Evolutionary conservation across 2,329 filamentous ascomycete species (phyloP).

Genomic region (Fusarium albosuccineum): DNA sequence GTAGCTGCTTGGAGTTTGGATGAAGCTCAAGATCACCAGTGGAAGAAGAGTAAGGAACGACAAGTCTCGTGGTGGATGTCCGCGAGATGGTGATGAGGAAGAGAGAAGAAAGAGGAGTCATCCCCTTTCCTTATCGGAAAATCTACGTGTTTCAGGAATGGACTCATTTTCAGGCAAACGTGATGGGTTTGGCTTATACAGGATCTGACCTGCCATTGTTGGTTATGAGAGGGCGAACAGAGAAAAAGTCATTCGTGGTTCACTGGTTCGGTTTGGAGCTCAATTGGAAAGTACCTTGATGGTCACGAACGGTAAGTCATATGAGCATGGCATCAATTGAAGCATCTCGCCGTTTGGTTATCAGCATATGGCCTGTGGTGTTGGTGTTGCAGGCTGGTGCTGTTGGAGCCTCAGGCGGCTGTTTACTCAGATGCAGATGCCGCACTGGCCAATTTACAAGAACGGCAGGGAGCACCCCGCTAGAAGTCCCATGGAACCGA

Average conservation of each 20-base stretch:
- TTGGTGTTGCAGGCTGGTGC: background rate
- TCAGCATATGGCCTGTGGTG: background rate
- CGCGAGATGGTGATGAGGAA: background rate
- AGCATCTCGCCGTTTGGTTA: background rate
- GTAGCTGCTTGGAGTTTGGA: background rate
- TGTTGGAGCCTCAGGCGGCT: no score
- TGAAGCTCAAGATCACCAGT: background rate
- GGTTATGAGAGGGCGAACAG: background rate
- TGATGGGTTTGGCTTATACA: slow-evolving; percentile 9
- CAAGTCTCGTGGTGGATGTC: background rate
- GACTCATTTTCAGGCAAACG: slow-evolving; percentile 13
- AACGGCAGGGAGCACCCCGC: slow-evolving; percentile 25
- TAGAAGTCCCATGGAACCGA: slow-evolving; percentile 16
- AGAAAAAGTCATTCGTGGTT: background rate
- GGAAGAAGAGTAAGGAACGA: background rate
- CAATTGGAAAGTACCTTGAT: background rate
- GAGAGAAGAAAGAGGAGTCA: background rate
- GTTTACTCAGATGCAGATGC: background rate
- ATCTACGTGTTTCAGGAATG: slow-evolving; percentile 9
- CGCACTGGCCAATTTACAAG: slow-evolving; percentile 34
- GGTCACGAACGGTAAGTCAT: background rate
- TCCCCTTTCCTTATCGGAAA: background rate
- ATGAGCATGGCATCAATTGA: background rate
- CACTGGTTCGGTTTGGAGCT: background rate
- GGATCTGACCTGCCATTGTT: slow-evolving; percentile 17